phyloP scores from a whole-genome alignment of 2,329 filamentous ascomycete species.

The Ambrosiella xylebori region DNA sequence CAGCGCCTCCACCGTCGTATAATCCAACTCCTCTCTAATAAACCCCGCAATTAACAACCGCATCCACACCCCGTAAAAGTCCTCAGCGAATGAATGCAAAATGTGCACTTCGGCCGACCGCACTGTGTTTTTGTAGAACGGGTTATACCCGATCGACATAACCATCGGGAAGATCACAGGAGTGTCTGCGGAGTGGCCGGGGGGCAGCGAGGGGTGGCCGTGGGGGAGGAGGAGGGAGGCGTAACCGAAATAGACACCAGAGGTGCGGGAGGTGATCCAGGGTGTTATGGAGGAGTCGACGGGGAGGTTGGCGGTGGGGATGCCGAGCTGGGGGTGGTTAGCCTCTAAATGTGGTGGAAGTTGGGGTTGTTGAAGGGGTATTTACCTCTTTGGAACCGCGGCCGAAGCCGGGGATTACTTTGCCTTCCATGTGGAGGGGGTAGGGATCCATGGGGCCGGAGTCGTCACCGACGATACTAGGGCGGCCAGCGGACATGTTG shows the following conservation, averaged over 20 bases:
- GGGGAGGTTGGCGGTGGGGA: conserved; percentile 86
- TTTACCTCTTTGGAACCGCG: conserved; percentile 77
- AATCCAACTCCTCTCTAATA: conserved; percentile 79
- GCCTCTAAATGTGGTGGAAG: background rate
- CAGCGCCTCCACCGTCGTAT: conserved; percentile 64
- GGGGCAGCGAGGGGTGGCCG: conserved; percentile 27
- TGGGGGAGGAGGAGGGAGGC: conserved; percentile 48
- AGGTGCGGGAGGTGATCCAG: conserved; percentile 47
- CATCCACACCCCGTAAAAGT: conserved; percentile 76
- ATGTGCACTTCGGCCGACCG: conserved; percentile 83
- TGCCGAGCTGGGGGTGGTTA: conserved; percentile 50
- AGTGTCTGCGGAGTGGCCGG: conserved; percentile 17
- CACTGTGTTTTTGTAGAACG: conserved; percentile 84
- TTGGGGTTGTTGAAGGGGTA: conserved; percentile 5
- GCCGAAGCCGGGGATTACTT: conserved; percentile 84
- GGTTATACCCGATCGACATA: conserved; percentile 92
- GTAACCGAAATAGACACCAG: conserved; percentile 89
- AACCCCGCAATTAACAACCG: conserved; percentile 70
- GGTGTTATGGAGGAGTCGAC: conserved; percentile 44
- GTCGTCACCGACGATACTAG: conserved; percentile 55
- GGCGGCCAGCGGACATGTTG: conserved; percentile 29
- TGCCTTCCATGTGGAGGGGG: conserved; percentile 67
- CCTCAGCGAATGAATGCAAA: conserved; percentile 54
- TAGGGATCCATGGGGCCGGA: conserved; percentile 60
- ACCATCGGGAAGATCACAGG: conserved; percentile 59